phyloP scores from a whole-genome alignment of 139 green algal genomes.

The Picocystis salinarum region DNA sequence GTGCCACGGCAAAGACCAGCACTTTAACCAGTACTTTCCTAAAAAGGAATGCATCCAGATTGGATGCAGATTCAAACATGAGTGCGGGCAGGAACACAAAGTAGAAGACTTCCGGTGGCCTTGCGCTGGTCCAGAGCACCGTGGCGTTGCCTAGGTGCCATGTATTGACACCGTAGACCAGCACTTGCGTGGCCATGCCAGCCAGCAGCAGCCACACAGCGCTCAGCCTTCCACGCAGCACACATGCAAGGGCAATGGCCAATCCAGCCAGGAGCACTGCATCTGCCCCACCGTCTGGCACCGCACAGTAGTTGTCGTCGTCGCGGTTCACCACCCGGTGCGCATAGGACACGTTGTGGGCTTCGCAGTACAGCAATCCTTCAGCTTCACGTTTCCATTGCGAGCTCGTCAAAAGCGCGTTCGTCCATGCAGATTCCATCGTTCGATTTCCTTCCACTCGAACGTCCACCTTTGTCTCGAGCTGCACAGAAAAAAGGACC shows the following conservation, averaged over 20 bases:
- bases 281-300: constrained; percentile 24
- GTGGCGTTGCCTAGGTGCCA: constrained; percentile 46
- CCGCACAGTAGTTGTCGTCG: constrained; percentile 27
- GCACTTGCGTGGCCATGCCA: constrained; percentile 14
- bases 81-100: constrained; percentile 69
- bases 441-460: too few relatives aligned
- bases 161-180: constrained; percentile 32
- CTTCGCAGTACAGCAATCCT: too few relatives aligned
- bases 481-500: too few relatives aligned
- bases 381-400: too few relatives aligned
- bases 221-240: constrained; percentile 10
- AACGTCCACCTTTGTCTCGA: too few relatives aligned
- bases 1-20: too few relatives aligned
- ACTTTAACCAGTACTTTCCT: too few relatives aligned
- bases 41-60: constrained; percentile 77
- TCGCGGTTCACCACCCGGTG: constrained; percentile 21
- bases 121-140: constrained; percentile 55
- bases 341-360: constrained; percentile 17
- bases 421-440: too few relatives aligned
- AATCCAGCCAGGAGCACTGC: constrained; percentile 26
- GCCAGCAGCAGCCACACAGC: constrained; percentile 22
- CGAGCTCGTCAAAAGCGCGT: too few relatives aligned
- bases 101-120: constrained; percentile 56
- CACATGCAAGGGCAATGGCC: constrained; percentile 19
- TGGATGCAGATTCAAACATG: constrained; percentile 35